Conservation (phyloP, 2,329 filamentous ascomycete species). For the Neopestalotiopsis clavispora region DNA sequence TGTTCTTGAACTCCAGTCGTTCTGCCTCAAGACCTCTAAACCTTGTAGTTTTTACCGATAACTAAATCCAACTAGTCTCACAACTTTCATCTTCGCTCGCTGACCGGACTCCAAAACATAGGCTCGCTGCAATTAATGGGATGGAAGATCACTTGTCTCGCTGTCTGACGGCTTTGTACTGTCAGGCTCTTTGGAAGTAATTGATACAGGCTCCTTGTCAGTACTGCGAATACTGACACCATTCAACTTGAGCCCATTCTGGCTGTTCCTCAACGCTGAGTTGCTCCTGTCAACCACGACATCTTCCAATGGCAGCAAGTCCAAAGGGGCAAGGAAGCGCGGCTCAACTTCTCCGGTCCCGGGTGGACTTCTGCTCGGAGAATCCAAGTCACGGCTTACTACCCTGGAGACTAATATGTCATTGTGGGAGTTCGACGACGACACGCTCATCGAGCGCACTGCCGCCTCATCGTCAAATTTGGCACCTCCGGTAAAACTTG, state of each 20-base stretch:
- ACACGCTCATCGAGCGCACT: neutral
- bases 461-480: slow-evolving; percentile 1
- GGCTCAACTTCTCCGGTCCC: neutral
- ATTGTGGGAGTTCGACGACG: neutral
- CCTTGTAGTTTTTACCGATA: no score
- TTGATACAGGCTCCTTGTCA: neutral
- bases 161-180: neutral
- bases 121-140: no score
- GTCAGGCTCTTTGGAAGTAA: neutral
- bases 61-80: no score
- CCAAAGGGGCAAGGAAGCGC: neutral
- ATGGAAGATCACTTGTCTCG: neutral
- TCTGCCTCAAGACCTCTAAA: no score
- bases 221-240: neutral
- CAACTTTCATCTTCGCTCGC: no score
- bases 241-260: slow-evolving; percentile 8
- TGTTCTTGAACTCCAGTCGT: no score
- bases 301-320: neutral
- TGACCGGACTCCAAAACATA: no score
- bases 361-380: neutral
- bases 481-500: neutral
- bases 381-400: neutral
- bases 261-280: neutral
- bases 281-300: neutral
- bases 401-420: neutral